Percentiles rank a stretch among this genome's conserved stretches.
Conservation (phyloP, 441 rosid genomes). For the Adansonia rubrostipa region DNA sequence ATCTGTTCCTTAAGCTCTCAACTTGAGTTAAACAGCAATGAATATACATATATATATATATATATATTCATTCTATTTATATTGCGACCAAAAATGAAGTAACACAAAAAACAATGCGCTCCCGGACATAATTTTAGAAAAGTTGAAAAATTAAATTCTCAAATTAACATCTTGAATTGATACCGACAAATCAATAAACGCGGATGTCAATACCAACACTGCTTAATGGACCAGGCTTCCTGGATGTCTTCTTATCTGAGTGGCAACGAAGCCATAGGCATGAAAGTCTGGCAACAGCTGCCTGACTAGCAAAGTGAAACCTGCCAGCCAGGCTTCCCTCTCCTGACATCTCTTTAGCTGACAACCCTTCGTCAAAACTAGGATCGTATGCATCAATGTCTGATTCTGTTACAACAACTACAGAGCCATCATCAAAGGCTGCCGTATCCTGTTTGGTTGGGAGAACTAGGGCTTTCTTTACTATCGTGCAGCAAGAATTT, state of each 20-base stretch:
- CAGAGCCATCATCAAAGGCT: slow-evolving; percentile 36
- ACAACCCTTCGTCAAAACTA: slow-evolving; percentile 20
- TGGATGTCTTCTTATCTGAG: slow-evolving; percentile 26
- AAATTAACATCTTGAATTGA: slow-evolving; percentile 18
- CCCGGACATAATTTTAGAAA: neutral
- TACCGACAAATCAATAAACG: slow-evolving; percentile 24
- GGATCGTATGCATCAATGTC: slow-evolving; percentile 47
- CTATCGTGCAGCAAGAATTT: slow-evolving; percentile 12
- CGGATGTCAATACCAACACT: slow-evolving; percentile 27
- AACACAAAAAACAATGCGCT: neutral
- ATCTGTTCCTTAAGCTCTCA: neutral
- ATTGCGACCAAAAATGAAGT: slow-evolving; percentile 5
- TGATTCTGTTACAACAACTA: slow-evolving; percentile 38
- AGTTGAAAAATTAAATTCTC: neutral
- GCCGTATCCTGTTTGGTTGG: slow-evolving; percentile 12
- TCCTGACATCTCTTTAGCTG: slow-evolving; percentile 16
- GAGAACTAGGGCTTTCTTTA: slow-evolving; percentile 21
- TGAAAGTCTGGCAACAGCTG: slow-evolving; percentile 39
- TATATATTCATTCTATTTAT: slow-evolving; percentile 2
- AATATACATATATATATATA: neutral
- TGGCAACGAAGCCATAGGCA: slow-evolving; percentile 34
- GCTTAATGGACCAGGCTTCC: slow-evolving; percentile 25
- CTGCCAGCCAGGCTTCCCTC: slow-evolving; percentile 37
- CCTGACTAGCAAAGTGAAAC: slow-evolving; percentile 44
- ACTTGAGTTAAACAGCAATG: neutral